Base-by-base conservation (phyloP, 306 rosid species). In the Cyclanthera cordifolia region DNA sequence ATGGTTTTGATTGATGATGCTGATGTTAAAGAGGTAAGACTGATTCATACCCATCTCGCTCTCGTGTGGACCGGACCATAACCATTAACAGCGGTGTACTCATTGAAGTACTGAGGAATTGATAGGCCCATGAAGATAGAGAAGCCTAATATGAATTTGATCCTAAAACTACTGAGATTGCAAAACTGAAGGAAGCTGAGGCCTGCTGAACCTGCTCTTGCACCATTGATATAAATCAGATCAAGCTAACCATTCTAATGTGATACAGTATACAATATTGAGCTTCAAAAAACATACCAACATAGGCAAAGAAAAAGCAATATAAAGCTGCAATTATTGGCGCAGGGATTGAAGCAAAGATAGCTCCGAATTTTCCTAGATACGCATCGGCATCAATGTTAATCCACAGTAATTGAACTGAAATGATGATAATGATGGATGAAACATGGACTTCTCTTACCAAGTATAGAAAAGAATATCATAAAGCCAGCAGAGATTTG, bases 391-490 rank as follows among this genome's bases (percentile, higher is more conserved):
- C 19, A 45, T 66, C 20, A 54, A 41, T 43, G 55, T 66, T 46
- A 66, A 16, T 66, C 20, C 34, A 20, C 68, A 61, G 76, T 25
- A 37, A 12, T 41, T 43, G 21, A 64, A 43, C 3, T 20, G 1
- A 14, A 13, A 5, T 60, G 61, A 37, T 34, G 74, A 59, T 8
- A 9, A 30, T 5, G 70, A 63, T 78, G 37, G 37, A 6, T 19
- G 24, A 30, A 25, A 43, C 25, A 6, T n/a, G 30, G 20, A 25
- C 37, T 27, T 58, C 53, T 49, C 72, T 49, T 76, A 84, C 98
- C 98, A 13, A 92, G 96, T 56, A 92, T 83, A 72, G 98, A 92
- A 74, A 92, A 92, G 83, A 92, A 92, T 51, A 92, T 89, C 98
- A 92, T 92, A 86, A 92, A 92, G 69, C 89, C 86, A 13, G 98